These are phyloP conservation scores for Gastrodia elata DNA, from an alignment of 106 monocot genomes.

Conservation along the genomic window DNA sequence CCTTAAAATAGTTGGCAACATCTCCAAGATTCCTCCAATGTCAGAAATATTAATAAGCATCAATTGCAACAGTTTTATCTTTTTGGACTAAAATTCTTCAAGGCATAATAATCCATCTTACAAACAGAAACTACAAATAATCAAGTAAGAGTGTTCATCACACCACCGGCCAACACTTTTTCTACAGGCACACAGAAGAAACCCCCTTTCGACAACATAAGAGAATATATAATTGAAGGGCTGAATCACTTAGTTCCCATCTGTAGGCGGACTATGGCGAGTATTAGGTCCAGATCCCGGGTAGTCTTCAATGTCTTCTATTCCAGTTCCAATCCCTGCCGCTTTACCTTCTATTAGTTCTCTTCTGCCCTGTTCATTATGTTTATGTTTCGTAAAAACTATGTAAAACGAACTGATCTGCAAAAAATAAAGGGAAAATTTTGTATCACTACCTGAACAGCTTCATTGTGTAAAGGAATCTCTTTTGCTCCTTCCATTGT, in stretches of 20 bases:
- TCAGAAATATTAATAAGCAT: too few species aligned
- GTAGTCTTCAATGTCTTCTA: background rate
- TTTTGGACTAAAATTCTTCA: too few species aligned
- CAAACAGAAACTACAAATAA: too few species aligned
- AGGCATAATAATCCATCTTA: too few species aligned
- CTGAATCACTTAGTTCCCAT: background rate
- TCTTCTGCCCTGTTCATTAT: background rate
- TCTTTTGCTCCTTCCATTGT: background rate
- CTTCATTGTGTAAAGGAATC: background rate
- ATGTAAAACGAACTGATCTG: background rate
- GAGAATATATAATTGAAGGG: background rate
- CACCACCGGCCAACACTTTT: too few species aligned
- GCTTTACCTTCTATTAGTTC: background rate
- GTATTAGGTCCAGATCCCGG: constrained; percentile 6
- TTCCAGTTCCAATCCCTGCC: background rate
- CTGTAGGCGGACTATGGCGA: constrained; percentile 2
- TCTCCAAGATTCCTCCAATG: too few species aligned
- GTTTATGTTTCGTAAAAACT: background rate
- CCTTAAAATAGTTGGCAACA: too few species aligned
- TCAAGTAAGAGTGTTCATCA: too few species aligned
- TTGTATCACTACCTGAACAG: constrained; percentile 1
- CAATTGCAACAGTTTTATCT: too few species aligned
- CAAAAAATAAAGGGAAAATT: background rate
- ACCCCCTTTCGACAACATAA: background rate
- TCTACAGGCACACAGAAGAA: background rate